A percentile compares a stretch with the other conserved stretches of the same genome.
Conservation (phyloP, 2,329 filamentous ascomycete genomes). For the Monosporascus sp. region DNA sequence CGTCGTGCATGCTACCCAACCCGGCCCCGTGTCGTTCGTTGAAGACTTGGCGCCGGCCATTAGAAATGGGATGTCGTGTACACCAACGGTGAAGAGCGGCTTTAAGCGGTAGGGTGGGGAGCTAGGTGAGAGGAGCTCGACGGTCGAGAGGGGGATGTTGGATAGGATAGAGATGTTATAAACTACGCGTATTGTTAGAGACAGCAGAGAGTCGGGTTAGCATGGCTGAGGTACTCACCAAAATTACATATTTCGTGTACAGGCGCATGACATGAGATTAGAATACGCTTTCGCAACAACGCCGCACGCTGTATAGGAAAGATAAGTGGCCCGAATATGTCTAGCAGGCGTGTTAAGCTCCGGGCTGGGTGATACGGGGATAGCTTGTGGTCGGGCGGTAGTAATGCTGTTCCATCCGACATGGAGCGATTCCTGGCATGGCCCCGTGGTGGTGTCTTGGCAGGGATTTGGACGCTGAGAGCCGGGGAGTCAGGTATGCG, state of each 20-base stretch:
- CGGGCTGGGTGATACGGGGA: slow-evolving; percentile 80
- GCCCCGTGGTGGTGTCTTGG: slow-evolving; percentile 26
- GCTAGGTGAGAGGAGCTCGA: slow-evolving; percentile 60
- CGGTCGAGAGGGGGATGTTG: slow-evolving; percentile 72
- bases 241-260: slow-evolving; percentile 84
- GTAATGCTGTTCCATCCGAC: slow-evolving; percentile 55
- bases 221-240: slow-evolving; percentile 48
- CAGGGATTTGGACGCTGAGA: slow-evolving; percentile 36
- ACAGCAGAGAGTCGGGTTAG: background rate
- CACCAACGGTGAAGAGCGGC: slow-evolving; percentile 86
- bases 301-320: slow-evolving; percentile 89
- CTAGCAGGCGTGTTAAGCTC: slow-evolving; percentile 70
- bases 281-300: slow-evolving; percentile 76
- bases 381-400: slow-evolving; percentile 59
- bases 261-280: slow-evolving; percentile 81
- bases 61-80: slow-evolving; percentile 84
- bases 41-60: slow-evolving; percentile 50
- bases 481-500: slow-evolving; percentile 47
- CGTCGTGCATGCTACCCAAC: slow-evolving; percentile 94
- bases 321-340: slow-evolving; percentile 82
- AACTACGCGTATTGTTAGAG: slow-evolving; percentile 48
- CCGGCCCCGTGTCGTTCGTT: slow-evolving; percentile 46
- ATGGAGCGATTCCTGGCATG: slow-evolving; percentile 53
- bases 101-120: slow-evolving; percentile 61
- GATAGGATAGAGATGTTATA: slow-evolving; percentile 92